phyloP scores from a whole-genome alignment of 2,329 filamentous ascomycete genomes.

The Dothideomycetidae sp. region DNA sequence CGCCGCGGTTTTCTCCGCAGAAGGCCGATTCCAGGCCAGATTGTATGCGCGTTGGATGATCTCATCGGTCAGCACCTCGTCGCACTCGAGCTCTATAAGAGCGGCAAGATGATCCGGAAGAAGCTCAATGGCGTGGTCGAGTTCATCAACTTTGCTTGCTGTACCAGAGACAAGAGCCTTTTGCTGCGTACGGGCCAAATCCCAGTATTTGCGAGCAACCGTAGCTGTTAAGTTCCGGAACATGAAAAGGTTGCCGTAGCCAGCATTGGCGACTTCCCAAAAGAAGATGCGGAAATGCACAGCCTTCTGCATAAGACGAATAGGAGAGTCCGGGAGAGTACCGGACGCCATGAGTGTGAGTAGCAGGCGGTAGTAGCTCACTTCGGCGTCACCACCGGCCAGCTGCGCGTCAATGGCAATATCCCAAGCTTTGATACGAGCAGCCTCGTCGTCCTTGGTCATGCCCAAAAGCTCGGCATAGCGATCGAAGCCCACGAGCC shows the following conservation, averaged over 20 bases:
- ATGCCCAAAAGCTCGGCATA: conserved; percentile 70
- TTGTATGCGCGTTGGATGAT: conserved; percentile 81
- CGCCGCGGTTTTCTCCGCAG: conserved; percentile 48
- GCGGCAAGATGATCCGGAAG: conserved; percentile 63
- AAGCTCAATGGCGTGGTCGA: conserved; percentile 43
- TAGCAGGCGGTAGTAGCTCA: conserved; percentile 74
- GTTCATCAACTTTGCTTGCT: conserved; percentile 12
- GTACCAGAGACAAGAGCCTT: conserved; percentile 22
- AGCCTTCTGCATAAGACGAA: conserved; percentile 78
- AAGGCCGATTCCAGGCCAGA: conserved; percentile 72
- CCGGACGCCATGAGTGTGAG: conserved; percentile 78
- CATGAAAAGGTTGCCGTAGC: conserved; percentile 47
- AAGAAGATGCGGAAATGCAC: conserved; percentile 81
- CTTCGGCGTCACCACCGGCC: conserved; percentile 75
- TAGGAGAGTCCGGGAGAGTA: conserved; percentile 70
- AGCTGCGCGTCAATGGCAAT: conserved; percentile 89
- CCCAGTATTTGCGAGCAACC: conserved; percentile 66
- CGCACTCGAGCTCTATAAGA: conserved; percentile 65
- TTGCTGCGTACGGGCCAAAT: conserved; percentile 55
- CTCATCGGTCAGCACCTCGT: conserved; percentile 62
- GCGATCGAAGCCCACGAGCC: conserved; percentile 58
- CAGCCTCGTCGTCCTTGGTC: conserved; percentile 71
- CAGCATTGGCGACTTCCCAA: conserved; percentile 58
- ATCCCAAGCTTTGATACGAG: conserved; percentile 79
- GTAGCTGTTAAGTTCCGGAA: conserved; percentile 58